These are phyloP conservation scores for Crithidia sp. DNA, from an alignment of 208 protist species.

Conservation along the genomic window DNA sequence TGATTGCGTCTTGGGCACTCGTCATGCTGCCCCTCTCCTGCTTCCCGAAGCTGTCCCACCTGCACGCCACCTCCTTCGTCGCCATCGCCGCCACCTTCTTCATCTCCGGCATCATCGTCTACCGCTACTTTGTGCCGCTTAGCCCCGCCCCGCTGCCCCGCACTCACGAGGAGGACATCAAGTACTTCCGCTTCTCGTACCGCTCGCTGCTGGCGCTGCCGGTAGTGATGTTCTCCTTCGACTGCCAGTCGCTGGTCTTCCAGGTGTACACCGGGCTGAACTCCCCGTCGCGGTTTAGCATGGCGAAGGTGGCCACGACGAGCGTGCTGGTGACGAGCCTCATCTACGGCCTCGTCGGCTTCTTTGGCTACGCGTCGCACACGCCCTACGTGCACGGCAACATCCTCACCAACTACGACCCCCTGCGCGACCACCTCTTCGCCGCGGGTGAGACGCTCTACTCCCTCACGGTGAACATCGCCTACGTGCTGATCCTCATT, in stretches of 20 bases:
- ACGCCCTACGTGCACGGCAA: slow-evolving; percentile 65
- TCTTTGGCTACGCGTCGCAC: slow-evolving; percentile 65
- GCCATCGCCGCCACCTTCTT: slow-evolving; percentile 65
- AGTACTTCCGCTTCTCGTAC: slow-evolving; percentile 49
- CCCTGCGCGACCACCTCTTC: slow-evolving; percentile 55
- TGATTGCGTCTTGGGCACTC: slow-evolving; percentile 47
- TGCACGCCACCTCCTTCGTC: slow-evolving; percentile 52
- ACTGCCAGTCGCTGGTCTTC: slow-evolving; percentile 78
- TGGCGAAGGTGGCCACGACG: slow-evolving; percentile 58
- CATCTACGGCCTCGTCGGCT: slow-evolving; percentile 61
- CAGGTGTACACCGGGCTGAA: slow-evolving; percentile 56
- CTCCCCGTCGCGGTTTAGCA: slow-evolving; percentile 33
- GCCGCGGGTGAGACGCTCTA: slow-evolving; percentile 50
- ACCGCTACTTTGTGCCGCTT: slow-evolving; percentile 61
- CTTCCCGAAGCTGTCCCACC: slow-evolving; percentile 44
- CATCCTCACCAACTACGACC: slow-evolving; percentile 77
- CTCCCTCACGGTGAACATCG: slow-evolving; percentile 59
- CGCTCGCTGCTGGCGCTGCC: slow-evolving; percentile 52
- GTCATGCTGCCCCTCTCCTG: slow-evolving; percentile 72
- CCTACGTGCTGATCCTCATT: slow-evolving; percentile 73
- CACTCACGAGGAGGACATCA: slow-evolving; percentile 20
- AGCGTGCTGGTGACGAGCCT: slow-evolving; percentile 60
- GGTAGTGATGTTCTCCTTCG: slow-evolving; percentile 78
- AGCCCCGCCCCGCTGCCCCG: not conserved
- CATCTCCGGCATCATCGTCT: slow-evolving; percentile 61